Base-by-base conservation (phyloP, 441 rosid genomes). In the Mallotus repandus region DNA sequence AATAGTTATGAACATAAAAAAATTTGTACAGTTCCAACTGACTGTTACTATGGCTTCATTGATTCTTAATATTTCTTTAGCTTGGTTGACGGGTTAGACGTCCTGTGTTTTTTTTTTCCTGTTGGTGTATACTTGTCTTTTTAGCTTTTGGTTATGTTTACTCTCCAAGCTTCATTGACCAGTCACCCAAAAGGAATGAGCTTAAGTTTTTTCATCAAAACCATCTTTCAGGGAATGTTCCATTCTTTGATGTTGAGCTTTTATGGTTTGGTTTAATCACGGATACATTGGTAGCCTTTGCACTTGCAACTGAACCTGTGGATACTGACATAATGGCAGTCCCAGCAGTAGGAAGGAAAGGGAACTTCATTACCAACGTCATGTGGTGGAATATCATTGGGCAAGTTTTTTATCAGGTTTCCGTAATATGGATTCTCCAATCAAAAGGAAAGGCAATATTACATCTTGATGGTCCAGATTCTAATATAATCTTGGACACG, bases 11-110 rank as follows among this genome's bases (percentile, higher is more conserved):
- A 88, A 88, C 77, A 86, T 86, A 54, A 85, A 88, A 63, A 88
- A 85, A 56, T 88, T 88, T 74, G 83, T 88, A 9, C 89, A 86
- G 38, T 88, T 88, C 76, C 89, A 88, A 72, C 86, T 86, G n/a
- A 88, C 90, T 0, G 92, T 86, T 48, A 88, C 84, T 19, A 80
- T 86, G n/a, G 88, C 84, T 0, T 88, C 89, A 0, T 67, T 86
- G 0, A 61, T 86, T 54, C 81, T 88, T 55, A 88, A 88, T 79
- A 82, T 86, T 56, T 76, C 81, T 15, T 87, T 89, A 6, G 90
- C 88, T 3, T 82, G 86, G 67, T 73, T 91, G 86, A 92, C 96
- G 38, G 99, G 98, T 91, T 75, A 75, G 76, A 76, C 69, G 54
- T 19, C 35, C 19, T 49, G 13, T 3, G 4, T 12, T 49, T 38